These are phyloP conservation scores for Aspergillus ellipticus DNA, from an alignment of 495 filamentous ascomycete genomes.

Conservation along the genomic window DNA sequence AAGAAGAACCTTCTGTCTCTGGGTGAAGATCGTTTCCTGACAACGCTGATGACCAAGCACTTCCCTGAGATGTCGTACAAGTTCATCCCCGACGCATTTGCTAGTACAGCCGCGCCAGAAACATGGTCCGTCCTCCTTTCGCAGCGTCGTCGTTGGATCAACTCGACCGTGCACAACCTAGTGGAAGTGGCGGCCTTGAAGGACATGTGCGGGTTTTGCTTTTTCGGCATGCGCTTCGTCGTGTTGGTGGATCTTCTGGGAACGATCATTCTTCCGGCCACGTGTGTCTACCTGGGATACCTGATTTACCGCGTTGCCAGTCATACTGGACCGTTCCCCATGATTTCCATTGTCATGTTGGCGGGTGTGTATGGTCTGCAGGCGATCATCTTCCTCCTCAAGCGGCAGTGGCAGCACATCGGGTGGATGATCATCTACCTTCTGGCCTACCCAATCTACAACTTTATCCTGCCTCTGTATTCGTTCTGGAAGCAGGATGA, in stretches of 20 bases:
- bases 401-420: constrained; percentile 94
- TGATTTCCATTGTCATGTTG: constrained; percentile 84
- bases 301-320: constrained; percentile 77
- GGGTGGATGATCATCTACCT: constrained; percentile 99
- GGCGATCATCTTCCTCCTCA: constrained; percentile 91
- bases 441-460: constrained; percentile 88
- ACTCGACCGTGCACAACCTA: constrained; percentile 95
- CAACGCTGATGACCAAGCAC: constrained; percentile 96
- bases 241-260: constrained; percentile 93
- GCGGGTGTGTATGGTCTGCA: constrained; percentile 93
- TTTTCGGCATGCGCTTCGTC: constrained; percentile 97
- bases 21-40: constrained; percentile 96
- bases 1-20: constrained; percentile 97
- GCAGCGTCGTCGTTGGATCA: constrained; percentile 77
- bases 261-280: constrained; percentile 89
- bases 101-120: constrained; percentile 88
- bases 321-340: constrained; percentile 70
- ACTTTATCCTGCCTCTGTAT: constrained; percentile 87
- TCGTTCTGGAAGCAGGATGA: constrained; percentile 99
- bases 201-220: constrained; percentile 97
- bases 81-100: constrained; percentile 89
- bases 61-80: constrained; percentile 96
- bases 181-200: constrained; percentile 81
- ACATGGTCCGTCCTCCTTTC: constrained; percentile 90
- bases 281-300: constrained; percentile 84